Conservation (phyloP, 768 basidiomycete genomes). For the Podaxis mareebaensis region DNA sequence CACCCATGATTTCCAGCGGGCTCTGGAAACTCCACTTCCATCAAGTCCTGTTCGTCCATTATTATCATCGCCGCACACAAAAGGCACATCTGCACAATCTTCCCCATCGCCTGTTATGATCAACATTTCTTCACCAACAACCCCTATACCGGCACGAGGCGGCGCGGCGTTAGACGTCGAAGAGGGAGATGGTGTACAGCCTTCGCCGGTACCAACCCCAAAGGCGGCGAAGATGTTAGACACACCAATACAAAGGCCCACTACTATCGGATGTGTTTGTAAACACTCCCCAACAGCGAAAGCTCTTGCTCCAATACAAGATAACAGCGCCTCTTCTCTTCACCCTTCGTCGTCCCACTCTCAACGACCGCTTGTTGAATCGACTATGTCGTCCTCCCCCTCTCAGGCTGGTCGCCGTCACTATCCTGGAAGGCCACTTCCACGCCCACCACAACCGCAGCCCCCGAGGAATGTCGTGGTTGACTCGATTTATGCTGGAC, state of each 20-base stretch:
- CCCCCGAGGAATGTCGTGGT: constrained; percentile 25
- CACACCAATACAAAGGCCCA: constrained; percentile 1
- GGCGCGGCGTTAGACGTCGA: not conserved
- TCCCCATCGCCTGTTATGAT: constrained; percentile 3
- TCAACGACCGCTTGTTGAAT: constrained; percentile 9
- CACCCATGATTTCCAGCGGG: constrained; percentile 3
- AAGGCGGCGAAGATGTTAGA: not conserved
- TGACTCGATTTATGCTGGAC: constrained; percentile 18
- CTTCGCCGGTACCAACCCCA: constrained; percentile 6
- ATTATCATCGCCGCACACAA: not conserved
- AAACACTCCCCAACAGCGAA: constrained; percentile 3
- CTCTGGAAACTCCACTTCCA: constrained; percentile 13
- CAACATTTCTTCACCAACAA: constrained; percentile 16
- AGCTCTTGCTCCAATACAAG: not conserved
- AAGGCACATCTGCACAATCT: not conserved
- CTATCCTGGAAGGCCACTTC: constrained; percentile 60
- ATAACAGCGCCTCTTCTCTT: constrained; percentile 1
- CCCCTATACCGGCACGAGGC: constrained; percentile 9
- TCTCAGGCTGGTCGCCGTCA: constrained; percentile 33
- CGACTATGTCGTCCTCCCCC: constrained; percentile 27
- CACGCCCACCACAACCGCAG: constrained; percentile 42
- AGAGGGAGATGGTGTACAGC: constrained; percentile 7
- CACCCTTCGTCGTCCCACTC: constrained; percentile 14
- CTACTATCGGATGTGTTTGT: not conserved
- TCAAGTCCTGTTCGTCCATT: constrained; percentile 8